Percentiles rank a stretch among this genome's conserved stretches.
These are phyloP conservation scores for Sarocladium brachiariae DNA, from an alignment of 2,329 filamentous ascomycete species.

Conservation along the genomic window DNA sequence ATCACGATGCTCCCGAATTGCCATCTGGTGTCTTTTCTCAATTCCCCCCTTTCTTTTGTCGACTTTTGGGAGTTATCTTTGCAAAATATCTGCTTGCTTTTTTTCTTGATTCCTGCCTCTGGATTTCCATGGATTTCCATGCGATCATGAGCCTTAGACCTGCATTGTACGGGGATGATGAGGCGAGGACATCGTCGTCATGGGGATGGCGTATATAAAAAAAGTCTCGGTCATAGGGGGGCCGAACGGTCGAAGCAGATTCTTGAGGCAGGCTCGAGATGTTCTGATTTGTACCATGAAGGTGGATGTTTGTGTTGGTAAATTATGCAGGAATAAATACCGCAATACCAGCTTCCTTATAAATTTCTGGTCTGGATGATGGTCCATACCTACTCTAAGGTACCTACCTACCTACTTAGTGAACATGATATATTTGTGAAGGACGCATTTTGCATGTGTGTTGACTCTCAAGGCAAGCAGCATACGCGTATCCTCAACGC, in stretches of 20 bases:
- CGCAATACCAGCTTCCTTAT: too few species aligned
- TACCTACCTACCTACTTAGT: too few species aligned
- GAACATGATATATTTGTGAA: too few species aligned
- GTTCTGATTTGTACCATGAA: background rate
- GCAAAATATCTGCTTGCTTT: background rate
- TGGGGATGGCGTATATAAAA: constrained; percentile 33
- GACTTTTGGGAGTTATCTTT: constrained; percentile 3
- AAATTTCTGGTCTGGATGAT: too few species aligned
- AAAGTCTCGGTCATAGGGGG: constrained; percentile 8
- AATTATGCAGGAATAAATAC: too few species aligned
- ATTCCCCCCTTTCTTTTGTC: constrained; percentile 5
- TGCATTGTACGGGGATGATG: constrained; percentile 35
- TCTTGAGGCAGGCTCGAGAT: background rate
- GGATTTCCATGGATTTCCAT: too few species aligned
- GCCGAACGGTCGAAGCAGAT: background rate
- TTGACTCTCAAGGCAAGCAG: too few species aligned
- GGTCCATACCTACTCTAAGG: too few species aligned
- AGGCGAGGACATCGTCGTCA: constrained; percentile 43
- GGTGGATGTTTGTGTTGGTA: background rate
- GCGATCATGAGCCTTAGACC: constrained; percentile 12
- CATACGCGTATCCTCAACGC: too few species aligned
- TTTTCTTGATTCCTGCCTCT: background rate
- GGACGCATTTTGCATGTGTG: too few species aligned
- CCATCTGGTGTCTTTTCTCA: constrained; percentile 1
- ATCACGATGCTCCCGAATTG: background rate